Evolutionary conservation across 148 eudicot genomes (phyloP).

Genomic region (Dianthus caryophyllus): DNA sequence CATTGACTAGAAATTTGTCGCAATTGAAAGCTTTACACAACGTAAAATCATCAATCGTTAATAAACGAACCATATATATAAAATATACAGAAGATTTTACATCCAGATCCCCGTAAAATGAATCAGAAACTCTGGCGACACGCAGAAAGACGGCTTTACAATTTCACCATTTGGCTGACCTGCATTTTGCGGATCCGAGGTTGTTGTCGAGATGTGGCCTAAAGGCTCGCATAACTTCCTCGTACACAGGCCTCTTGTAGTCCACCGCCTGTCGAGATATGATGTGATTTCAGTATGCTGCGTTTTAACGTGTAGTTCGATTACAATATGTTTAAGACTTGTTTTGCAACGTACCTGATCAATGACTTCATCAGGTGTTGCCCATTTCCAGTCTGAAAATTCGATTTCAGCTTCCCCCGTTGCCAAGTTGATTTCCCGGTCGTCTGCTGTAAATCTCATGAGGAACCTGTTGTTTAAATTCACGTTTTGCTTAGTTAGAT

Average conservation of each 20-base stretch:
- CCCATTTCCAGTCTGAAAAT: constrained; percentile 99
- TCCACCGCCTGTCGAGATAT: constrained; percentile 65
- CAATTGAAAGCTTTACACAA: constrained; percentile 16
- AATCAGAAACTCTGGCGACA: neutral
- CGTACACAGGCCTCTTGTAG: constrained; percentile 94
- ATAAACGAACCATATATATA: constrained; percentile 18
- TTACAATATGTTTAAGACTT: neutral
- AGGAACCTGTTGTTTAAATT: constrained; percentile 58
- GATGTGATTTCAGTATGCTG: neutral
- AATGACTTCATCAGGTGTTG: constrained; percentile 68
- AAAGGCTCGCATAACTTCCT: constrained; percentile 73
- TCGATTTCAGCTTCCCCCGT: constrained; percentile 75
- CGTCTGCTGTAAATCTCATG: constrained; percentile 66
- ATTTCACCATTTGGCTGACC: constrained; percentile 80
- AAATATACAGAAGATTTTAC: constrained; percentile 33
- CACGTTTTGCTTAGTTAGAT: too few species aligned
- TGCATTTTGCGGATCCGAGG: constrained; percentile 59
- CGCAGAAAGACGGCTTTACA: constrained; percentile 8
- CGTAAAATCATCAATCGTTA: constrained; percentile 10
- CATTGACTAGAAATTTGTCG: constrained; percentile 6
- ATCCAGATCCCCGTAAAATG: neutral
- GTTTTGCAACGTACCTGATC: constrained; percentile 57
- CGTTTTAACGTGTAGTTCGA: neutral
- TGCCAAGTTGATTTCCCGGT: constrained; percentile 68
- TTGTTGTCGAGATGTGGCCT: constrained; percentile 41